Conservation (phyloP, 1,284 basidiomycete species). For the Coniferiporia sulphurascens region DNA sequence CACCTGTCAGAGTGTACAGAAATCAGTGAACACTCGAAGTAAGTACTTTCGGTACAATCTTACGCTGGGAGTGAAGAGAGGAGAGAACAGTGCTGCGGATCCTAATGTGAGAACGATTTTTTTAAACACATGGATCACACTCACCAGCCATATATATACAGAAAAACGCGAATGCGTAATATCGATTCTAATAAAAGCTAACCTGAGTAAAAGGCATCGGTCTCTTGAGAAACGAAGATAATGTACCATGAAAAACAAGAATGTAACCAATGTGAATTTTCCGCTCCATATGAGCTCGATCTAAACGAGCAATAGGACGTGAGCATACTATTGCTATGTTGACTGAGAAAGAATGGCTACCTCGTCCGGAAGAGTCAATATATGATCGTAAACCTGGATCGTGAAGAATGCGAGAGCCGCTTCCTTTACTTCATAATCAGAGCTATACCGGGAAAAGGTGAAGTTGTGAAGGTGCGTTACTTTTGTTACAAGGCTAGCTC, state of each 20-base stretch:
- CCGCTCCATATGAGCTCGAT: neutral
- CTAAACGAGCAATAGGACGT: neutral
- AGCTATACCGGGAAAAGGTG: neutral
- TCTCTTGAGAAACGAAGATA: neutral
- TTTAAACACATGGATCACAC: neutral
- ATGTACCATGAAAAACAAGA: neutral
- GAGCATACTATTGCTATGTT: neutral
- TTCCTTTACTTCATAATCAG: neutral
- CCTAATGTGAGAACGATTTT: neutral
- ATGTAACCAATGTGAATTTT: neutral
- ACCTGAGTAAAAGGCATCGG: neutral
- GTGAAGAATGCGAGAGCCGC: neutral
- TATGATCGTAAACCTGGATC: neutral
- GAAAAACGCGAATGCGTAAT: neutral
- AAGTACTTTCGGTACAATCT: neutral
- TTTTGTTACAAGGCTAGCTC: neutral
- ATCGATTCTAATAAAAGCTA: neutral
- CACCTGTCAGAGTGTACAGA: neutral
- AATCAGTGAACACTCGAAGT: neutral
- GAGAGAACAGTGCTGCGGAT: neutral
- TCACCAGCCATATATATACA: neutral
- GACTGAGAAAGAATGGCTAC: neutral
- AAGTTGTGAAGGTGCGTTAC: neutral
- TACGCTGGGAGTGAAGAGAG: neutral
- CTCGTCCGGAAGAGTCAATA: constrained; percentile 9